Percentiles rank a stretch among this genome's conserved stretches.
Evolutionary conservation across 2,329 filamentous ascomycete genomes (phyloP).

Genomic region (Exserohilum turcica): DNA sequence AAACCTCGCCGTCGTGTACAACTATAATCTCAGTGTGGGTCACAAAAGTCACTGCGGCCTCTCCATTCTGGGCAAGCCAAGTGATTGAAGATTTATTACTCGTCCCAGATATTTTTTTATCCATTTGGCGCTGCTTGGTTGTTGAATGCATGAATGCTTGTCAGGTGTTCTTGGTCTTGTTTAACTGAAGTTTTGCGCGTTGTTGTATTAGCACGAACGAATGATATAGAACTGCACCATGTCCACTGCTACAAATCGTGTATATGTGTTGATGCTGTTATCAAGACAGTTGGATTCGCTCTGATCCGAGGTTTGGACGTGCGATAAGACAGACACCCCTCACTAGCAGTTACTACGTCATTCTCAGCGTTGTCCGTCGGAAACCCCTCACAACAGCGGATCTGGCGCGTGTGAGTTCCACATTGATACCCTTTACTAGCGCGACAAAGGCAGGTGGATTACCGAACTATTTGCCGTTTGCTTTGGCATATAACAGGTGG

Average conservation of each 20-base stretch:
- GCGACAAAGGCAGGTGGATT: slow-evolving; percentile 11
- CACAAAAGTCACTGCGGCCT: background rate
- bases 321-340: background rate
- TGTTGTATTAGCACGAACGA: slow-evolving; percentile 13
- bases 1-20: background rate
- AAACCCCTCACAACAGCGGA: slow-evolving; percentile 13
- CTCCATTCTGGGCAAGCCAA: too few species aligned
- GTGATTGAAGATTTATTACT: background rate
- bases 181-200: slow-evolving; percentile 5
- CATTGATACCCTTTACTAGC: slow-evolving; percentile 1
- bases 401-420: background rate
- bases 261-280: background rate
- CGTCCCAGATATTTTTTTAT: background rate
- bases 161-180: background rate
- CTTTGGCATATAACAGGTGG: background rate
- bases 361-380: slow-evolving; percentile 26
- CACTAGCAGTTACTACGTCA: slow-evolving; percentile 22
- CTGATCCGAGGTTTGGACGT: background rate
- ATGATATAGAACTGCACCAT: background rate
- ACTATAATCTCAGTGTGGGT: background rate
- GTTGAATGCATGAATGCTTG: background rate
- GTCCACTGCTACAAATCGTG: background rate
- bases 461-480: background rate
- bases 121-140: background rate
- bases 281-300: background rate